Evolutionary conservation across 2,329 filamentous ascomycete species (phyloP).

Genomic region (Fusarium armeniacum): DNA sequence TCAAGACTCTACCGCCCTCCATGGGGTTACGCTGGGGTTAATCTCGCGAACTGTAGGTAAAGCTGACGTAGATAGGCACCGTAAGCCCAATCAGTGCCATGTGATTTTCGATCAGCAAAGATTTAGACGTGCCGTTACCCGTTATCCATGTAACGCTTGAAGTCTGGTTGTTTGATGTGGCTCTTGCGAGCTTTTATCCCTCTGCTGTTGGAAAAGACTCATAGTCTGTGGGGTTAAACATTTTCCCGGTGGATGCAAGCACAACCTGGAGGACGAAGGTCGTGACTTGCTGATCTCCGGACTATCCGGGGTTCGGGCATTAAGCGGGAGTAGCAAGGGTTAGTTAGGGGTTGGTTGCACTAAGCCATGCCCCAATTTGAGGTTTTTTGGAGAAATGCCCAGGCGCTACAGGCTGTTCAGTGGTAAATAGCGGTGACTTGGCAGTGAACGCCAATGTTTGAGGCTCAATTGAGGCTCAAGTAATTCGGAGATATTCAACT

Average conservation of each 20-base stretch:
- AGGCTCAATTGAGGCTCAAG: constrained; percentile 33
- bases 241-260: constrained; percentile 20
- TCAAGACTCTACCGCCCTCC: constrained; percentile 24
- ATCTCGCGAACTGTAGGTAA: neutral
- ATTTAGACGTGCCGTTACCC: constrained; percentile 24
- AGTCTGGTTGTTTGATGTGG: constrained; percentile 13
- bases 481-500: neutral
- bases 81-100: constrained; percentile 1
- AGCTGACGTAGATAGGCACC: constrained; percentile 10
- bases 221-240: constrained; percentile 22
- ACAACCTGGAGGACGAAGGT: constrained; percentile 4
- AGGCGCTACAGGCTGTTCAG: neutral
- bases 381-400: neutral
- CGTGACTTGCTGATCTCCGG: constrained; percentile 22
- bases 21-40: constrained; percentile 9
- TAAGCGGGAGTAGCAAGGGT: neutral
- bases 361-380: neutral
- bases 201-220: constrained; percentile 16
- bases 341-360: neutral
- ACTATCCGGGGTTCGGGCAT: constrained; percentile 21
- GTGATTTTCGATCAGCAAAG: neutral
- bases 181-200: constrained; percentile 26
- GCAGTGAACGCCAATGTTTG: constrained; percentile 13
- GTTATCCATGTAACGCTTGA: constrained; percentile 2
- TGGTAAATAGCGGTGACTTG: constrained; percentile 7